Evolutionary conservation across 768 basidiomycete genomes (phyloP).

Genomic region (Russula sp.): DNA sequence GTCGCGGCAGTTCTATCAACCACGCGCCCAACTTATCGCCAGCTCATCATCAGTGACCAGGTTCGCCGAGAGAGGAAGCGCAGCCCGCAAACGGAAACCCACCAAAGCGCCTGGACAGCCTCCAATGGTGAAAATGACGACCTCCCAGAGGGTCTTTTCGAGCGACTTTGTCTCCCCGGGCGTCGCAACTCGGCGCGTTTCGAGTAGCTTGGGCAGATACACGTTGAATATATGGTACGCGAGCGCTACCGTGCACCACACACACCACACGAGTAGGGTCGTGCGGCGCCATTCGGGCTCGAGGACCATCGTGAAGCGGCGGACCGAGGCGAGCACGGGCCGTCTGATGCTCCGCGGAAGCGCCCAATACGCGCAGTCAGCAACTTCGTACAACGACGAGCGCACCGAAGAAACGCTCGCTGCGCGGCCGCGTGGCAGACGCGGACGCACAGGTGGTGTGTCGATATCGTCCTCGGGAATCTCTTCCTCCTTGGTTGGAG

Average conservation of each 20-base stretch:
- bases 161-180: constrained; percentile 39
- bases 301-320: constrained; percentile 63
- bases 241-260: constrained; percentile 72
- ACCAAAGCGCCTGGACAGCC: constrained; percentile 84
- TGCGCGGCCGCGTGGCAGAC: neutral
- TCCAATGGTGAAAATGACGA: constrained; percentile 79
- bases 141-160: constrained; percentile 71
- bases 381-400: constrained; percentile 40
- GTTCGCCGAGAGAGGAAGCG: neutral
- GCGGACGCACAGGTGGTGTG: constrained; percentile 14
- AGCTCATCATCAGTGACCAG: neutral
- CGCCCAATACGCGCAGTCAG: constrained; percentile 38
- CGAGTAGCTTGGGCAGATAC: constrained; percentile 80
- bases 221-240: constrained; percentile 93
- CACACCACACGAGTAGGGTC: constrained; percentile 72
- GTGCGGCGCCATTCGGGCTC: constrained; percentile 70
- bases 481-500: constrained; percentile 3
- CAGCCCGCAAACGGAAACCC: constrained; percentile 28
- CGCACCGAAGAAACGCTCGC: constrained; percentile 25
- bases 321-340: constrained; percentile 64
- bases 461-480: neutral
- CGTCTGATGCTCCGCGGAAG: constrained; percentile 51
- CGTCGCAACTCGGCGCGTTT: constrained; percentile 38
- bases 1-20: constrained; percentile 54
- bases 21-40: constrained; percentile 69